Conservation (phyloP, 2,329 filamentous ascomycete genomes). For the Plenodomus lindquistii region DNA sequence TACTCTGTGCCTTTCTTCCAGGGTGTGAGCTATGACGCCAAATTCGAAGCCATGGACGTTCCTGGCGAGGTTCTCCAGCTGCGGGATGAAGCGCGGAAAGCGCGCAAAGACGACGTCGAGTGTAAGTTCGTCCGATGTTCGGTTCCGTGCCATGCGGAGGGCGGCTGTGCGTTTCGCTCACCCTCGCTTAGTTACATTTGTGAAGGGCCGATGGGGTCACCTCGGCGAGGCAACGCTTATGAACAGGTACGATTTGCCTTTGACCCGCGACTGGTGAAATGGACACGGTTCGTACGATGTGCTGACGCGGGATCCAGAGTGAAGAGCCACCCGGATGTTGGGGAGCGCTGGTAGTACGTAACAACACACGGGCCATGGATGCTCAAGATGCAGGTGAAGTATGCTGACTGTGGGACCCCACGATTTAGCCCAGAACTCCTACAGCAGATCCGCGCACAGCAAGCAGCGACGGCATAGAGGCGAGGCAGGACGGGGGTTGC, state of each 20-base stretch:
- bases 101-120: conserved; percentile 72
- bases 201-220: conserved; percentile 66
- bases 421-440: conserved; percentile 45
- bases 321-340: conserved; percentile 86
- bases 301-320: conserved; percentile 51
- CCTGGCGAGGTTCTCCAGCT: conserved; percentile 67
- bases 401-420: neutral
- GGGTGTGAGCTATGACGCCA: conserved; percentile 76
- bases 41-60: conserved; percentile 75
- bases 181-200: conserved; percentile 64
- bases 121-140: conserved; percentile 39
- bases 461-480: conserved; percentile 25
- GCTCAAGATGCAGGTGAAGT: neutral
- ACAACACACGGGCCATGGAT: neutral
- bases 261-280: neutral
- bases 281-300: neutral
- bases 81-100: conserved; percentile 63
- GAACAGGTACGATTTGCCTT: conserved; percentile 53
- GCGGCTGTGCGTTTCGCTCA: neutral
- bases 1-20: conserved; percentile 89
- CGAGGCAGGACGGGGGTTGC: neutral
- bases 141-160: neutral
- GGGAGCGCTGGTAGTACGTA: conserved; percentile 66
- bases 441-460: conserved; percentile 47
- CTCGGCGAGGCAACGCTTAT: conserved; percentile 82